A percentile compares a stretch with the other conserved stretches of the same genome.
These are phyloP conservation scores for Pseudopithomyces maydicus DNA, from an alignment of 2,329 filamentous ascomycete species.

Conservation along the genomic window DNA sequence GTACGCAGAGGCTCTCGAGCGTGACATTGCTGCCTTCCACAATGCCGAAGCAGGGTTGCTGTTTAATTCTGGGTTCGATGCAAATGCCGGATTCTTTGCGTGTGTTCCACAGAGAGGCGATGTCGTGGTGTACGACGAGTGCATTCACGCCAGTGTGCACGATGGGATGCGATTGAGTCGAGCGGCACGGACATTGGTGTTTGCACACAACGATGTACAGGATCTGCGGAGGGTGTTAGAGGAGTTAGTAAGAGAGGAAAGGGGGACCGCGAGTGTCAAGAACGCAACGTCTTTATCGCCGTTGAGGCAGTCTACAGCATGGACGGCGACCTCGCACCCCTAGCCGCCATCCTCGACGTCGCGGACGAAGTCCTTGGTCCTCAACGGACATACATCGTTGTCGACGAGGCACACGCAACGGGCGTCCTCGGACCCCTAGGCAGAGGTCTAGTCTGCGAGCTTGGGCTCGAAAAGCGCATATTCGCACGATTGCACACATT, in stretches of 20 bases:
- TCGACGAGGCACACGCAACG: constrained; percentile 72
- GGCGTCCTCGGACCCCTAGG: constrained; percentile 64
- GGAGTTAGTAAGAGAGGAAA: constrained; percentile 36
- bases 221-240: constrained; percentile 49
- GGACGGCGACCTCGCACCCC: constrained; percentile 75
- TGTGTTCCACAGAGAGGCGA: constrained; percentile 54
- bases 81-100: constrained; percentile 55
- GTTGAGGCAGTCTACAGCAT: constrained; percentile 68
- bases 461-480: constrained; percentile 60
- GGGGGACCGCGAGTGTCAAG: constrained; percentile 32
- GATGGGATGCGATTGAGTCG: constrained; percentile 74
- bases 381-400: constrained; percentile 66
- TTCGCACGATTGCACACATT: constrained; percentile 68
- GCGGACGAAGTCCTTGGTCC: constrained; percentile 61
- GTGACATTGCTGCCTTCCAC: constrained; percentile 64
- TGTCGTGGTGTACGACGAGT: constrained; percentile 69
- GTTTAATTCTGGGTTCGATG: constrained; percentile 62
- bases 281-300: constrained; percentile 39
- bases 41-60: constrained; percentile 62
- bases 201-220: constrained; percentile 62
- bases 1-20: constrained; percentile 65
- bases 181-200: constrained; percentile 55
- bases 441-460: constrained; percentile 58
- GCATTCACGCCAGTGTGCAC: constrained; percentile 78
- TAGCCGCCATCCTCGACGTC: constrained; percentile 63